Evolutionary conservation across 768 basidiomycete genomes (phyloP).

Genomic region (Lentinula detonsa): DNA sequence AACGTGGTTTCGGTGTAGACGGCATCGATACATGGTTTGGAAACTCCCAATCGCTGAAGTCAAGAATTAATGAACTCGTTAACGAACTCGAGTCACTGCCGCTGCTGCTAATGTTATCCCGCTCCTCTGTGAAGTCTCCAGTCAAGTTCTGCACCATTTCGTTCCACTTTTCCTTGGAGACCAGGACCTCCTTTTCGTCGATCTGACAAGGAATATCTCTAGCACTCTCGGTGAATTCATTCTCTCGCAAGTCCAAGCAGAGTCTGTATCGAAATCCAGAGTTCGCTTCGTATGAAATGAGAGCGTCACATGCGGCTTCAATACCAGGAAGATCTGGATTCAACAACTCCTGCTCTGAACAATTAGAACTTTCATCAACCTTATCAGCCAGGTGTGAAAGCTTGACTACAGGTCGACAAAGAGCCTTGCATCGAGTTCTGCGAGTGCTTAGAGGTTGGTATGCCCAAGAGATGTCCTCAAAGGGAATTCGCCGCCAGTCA

Average conservation of each 20-base stretch:
- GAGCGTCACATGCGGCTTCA: conserved; percentile 26
- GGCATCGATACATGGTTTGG: conserved; percentile 25
- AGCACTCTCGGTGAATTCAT: not conserved
- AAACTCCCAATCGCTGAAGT: not conserved
- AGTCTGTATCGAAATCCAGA: conserved; percentile 25
- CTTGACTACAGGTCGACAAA: not conserved
- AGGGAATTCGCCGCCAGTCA: conserved; percentile 37
- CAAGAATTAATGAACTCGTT: not conserved
- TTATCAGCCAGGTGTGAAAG: conserved; percentile 8
- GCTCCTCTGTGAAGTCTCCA: conserved; percentile 15
- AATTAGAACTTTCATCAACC: conserved; percentile 9
- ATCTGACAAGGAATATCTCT: conserved; percentile 12
- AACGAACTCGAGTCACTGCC: not conserved
- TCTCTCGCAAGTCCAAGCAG: not conserved
- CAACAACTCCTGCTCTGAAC: conserved; percentile 19
- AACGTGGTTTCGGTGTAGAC: conserved; percentile 42
- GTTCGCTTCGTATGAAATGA: conserved; percentile 32
- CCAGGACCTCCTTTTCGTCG: conserved; percentile 26
- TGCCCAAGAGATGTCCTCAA: conserved; percentile 33
- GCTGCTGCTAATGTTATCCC: not conserved
- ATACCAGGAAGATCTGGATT: conserved; percentile 36
- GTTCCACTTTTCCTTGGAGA: conserved; percentile 35
- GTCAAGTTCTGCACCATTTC: conserved; percentile 34
- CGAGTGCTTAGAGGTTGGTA: conserved; percentile 18
- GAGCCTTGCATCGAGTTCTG: conserved; percentile 28